A percentile compares a stretch with the other conserved stretches of the same genome.
Evolutionary conservation across 2,329 filamentous ascomycete species (phyloP).

Genomic region (Epichloe gansuensis): DNA sequence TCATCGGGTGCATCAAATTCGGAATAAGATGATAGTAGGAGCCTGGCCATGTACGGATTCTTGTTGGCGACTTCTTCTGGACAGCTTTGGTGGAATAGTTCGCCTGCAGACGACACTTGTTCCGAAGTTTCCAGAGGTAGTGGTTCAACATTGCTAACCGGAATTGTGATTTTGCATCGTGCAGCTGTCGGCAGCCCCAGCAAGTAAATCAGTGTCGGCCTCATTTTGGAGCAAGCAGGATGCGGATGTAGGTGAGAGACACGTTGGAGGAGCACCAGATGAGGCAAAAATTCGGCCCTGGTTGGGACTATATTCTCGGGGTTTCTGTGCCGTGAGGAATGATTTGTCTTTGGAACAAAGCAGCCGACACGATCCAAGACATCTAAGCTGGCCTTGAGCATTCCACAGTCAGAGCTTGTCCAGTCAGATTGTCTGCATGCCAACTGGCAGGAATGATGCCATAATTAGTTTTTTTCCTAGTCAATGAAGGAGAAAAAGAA

Average conservation of each 20-base stretch:
- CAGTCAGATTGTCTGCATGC: too few species aligned
- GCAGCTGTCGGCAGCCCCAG: conserved; percentile 4
- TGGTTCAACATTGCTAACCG: conserved; percentile 15
- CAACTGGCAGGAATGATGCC: too few species aligned
- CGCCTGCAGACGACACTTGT: conserved; percentile 15
- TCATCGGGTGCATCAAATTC: conserved; percentile 9
- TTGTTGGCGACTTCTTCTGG: conserved; percentile 18
- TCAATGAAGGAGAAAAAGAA: not conserved
- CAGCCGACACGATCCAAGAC: not conserved
- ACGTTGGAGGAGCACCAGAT: not conserved
- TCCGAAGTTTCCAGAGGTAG: conserved; percentile 13
- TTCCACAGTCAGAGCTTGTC: not conserved
- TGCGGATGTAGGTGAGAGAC: not conserved
- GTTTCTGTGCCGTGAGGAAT: not conserved
- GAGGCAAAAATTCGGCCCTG: not conserved
- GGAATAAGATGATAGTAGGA: conserved; percentile 20
- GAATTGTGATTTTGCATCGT: conserved; percentile 11
- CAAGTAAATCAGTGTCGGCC: not conserved
- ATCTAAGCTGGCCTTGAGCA: not conserved
- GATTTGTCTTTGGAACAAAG: not conserved
- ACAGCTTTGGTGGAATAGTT: conserved; percentile 21
- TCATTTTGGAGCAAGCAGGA: conserved; percentile 1
- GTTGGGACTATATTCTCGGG: not conserved
- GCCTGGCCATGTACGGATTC: conserved; percentile 12
- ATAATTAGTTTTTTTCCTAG: too few species aligned